Evolutionary conservation across 768 basidiomycete genomes (phyloP), one percentile per base, ranked within the genome.

Genomic region (Mycena vulgaris): DNA sequence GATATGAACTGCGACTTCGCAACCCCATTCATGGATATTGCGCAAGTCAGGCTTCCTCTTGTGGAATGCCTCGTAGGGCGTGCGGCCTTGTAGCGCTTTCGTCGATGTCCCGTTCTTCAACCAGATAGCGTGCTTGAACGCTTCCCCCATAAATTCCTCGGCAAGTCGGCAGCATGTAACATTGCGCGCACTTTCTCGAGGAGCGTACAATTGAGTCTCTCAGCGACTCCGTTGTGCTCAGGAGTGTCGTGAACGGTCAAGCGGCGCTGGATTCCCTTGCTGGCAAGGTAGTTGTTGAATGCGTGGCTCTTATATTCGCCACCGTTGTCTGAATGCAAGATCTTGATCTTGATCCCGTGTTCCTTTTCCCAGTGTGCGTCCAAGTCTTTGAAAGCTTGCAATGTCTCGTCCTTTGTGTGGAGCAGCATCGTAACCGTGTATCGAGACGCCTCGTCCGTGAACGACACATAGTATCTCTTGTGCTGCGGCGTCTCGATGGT

Each of bases 341-440:
- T 23, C 19, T 48, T 48, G 21, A 48, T 75, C 11, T 72, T 68
- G 1, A 51, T 61, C 23, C 76, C 42, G 33, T 48, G 52, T 60
- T 83, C 78, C 7, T 74, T 81, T 5, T 67, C 23, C 14, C 76
- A 53, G 66, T 59, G 75, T 0, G 76, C 73, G 21, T 76, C 71
- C 16, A 76, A 80, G 0, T 67, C 40, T 21, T 75, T 72, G 52
- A 79, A 81, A 10, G 75, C 49, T 2, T 66, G 59, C 2, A 81
- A 66, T 9, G 73, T 69, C 25, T 78, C 35, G 27, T 78, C 76
- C 65, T 85, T 85, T 3, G 58, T 58, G 3, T 55, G 53, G 0
- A 85, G 51, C 13, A 78, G 72, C 39, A 70, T 55, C 21, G 79
- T 39, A 5, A 63, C 72, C 1, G 75, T 75, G 33, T 72, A 74